Evolutionary conservation across 768 basidiomycete species (phyloP), one percentile per base, ranked within the genome.

Genomic region (Suillus ampliporus): DNA sequence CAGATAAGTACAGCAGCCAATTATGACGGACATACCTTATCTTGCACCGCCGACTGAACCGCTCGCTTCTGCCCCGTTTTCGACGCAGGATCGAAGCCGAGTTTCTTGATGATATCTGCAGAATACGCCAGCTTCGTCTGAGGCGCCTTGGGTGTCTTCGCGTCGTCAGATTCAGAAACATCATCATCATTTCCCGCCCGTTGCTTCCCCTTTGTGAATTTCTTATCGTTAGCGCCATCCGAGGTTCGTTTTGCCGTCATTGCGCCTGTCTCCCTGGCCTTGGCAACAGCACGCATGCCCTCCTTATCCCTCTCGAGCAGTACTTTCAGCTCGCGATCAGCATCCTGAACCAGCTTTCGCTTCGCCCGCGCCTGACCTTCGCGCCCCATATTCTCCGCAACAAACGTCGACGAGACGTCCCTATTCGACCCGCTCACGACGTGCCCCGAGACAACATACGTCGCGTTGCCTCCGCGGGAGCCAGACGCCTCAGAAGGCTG

Each of bases 361-460:
- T 87, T 87, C 6, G 90, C 87, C 69, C 83, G 90, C 21, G 90
- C 90, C 68, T 94, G 91, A 2, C 89, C 89, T 59, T 90, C 90
- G 19, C 95, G 81, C 1, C 94, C 94, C 43, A 95, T 80, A 61
- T 80, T 87, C 75, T 97, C 95, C 1, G 82, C 72, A 4, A 88
- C 71, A 64, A 84, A 89, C 67, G 90, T 68, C 17, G 81, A 78
- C 52, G 67, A 62, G 13, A 65, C 53, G 21, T 72, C 70, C 3
- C 65, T 75, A 35, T 70, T 71, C 2, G 77, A 72, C 21, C 83
- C 85, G 37, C 84, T 81, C 11, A 95, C 82, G 58, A 94, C 79
- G 62, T 93, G 91, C 3, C 94, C 93, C 0, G 88, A 88, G 23
- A 96, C 82, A 48, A 97, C 81, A 69, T 97, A 97, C 8, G 94